phyloP scores from a whole-genome alignment of 345 rosid genomes.

The Hibiscus tridactylites region DNA sequence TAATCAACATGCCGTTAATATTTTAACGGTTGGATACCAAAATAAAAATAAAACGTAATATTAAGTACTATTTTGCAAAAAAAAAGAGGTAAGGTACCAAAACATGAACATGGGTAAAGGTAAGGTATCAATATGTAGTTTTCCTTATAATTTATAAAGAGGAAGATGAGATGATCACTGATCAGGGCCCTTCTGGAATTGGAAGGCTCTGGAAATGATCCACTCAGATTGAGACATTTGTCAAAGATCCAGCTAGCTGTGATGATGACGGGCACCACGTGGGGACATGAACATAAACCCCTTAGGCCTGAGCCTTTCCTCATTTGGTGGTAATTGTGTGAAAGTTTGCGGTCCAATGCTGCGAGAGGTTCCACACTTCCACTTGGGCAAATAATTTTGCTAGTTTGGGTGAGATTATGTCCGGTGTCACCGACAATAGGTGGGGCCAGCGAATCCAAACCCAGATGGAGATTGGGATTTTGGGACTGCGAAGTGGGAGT shows the following conservation, averaged over 20 bases:
- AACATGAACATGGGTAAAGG: too few relatives aligned
- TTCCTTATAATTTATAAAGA: too few relatives aligned
- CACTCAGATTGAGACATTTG: constrained; percentile 19
- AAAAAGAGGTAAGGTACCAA: too few relatives aligned
- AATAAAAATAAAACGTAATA: too few relatives aligned
- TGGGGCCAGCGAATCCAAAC: not conserved
- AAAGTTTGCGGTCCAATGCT: constrained; percentile 4
- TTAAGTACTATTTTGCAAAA: too few relatives aligned
- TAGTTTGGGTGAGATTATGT: not conserved
- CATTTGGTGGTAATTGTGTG: not conserved
- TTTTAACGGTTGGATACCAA: too few relatives aligned
- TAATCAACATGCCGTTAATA: too few relatives aligned
- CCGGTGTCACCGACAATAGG: not conserved
- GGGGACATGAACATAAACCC: not conserved
- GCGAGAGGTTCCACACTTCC: constrained; percentile 26
- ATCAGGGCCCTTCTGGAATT: not conserved
- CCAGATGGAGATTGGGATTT: constrained; percentile 5
- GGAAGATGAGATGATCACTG: not conserved
- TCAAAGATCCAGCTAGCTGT: constrained; percentile 18
- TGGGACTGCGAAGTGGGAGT: not conserved
- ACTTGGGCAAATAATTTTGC: constrained; percentile 13
- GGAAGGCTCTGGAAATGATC: constrained; percentile 26
- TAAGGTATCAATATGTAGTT: too few relatives aligned
- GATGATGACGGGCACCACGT: constrained; percentile 11
- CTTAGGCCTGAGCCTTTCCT: too few relatives aligned